Conservation (phyloP, 2,329 filamentous ascomycete species). For the Onygenales sp. region DNA sequence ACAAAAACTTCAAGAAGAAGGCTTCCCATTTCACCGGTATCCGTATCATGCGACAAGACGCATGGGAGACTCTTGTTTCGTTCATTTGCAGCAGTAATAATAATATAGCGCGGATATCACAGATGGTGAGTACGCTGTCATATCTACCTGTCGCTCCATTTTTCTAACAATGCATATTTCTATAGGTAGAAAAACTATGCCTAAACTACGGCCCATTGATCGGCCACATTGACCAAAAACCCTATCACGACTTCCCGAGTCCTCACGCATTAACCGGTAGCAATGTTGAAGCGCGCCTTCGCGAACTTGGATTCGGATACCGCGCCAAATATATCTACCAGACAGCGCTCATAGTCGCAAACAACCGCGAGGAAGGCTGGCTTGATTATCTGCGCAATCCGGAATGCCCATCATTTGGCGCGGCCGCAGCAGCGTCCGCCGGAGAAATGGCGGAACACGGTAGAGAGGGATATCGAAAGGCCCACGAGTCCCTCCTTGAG, state of each 20-base stretch:
- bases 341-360: conserved; percentile 66
- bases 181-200: conserved; percentile 74
- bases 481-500: conserved; percentile 68
- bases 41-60: conserved; percentile 84
- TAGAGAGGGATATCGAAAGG: conserved; percentile 61
- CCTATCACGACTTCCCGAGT: conserved; percentile 80
- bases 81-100: conserved; percentile 99
- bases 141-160: neutral
- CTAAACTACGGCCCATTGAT: conserved; percentile 72
- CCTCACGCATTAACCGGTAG: conserved; percentile 62
- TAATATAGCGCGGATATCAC: conserved; percentile 87
- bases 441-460: conserved; percentile 42
- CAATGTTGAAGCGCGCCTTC: conserved; percentile 70
- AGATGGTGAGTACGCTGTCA: conserved; percentile 57
- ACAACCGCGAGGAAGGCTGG: conserved; percentile 63
- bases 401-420: conserved; percentile 53
- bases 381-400: conserved; percentile 69
- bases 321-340: conserved; percentile 84
- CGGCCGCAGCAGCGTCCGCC: conserved; percentile 31
- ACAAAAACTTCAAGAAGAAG: conserved; percentile 80
- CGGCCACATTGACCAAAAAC: conserved; percentile 56
- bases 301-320: conserved; percentile 86
- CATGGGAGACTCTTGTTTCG: conserved; percentile 86
- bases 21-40: conserved; percentile 84
- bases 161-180: neutral